These are phyloP conservation scores for Aspergillus caelatus DNA, from an alignment of 2,329 filamentous ascomycete genomes.

Conservation along the genomic window DNA sequence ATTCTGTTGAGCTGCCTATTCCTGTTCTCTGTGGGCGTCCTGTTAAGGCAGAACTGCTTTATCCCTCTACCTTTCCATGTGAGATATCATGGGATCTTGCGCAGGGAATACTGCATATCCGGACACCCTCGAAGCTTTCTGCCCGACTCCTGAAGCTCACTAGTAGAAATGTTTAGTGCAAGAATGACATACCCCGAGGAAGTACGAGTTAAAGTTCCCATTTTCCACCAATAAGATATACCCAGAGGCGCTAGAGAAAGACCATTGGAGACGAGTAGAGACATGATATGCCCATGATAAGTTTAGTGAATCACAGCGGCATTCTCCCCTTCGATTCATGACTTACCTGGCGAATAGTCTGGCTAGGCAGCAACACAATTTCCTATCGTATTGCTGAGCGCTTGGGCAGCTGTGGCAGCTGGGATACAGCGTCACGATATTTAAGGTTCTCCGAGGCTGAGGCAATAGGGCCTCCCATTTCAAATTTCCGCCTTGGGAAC, in stretches of 20 bases:
- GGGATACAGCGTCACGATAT: background rate
- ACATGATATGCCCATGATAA: background rate
- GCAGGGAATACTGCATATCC: conserved; percentile 6
- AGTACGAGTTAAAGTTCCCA: no score
- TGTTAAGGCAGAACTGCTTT: conserved; percentile 9
- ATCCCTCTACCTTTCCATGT: conserved; percentile 11
- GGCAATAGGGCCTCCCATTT: no score
- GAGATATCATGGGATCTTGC: conserved; percentile 3
- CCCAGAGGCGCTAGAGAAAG: no score
- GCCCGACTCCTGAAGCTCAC: conserved; percentile 17
- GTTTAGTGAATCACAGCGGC: background rate
- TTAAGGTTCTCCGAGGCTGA: background rate
- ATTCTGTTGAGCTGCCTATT: conserved; percentile 9
- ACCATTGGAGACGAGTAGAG: background rate
- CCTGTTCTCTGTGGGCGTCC: background rate
- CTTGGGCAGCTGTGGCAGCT: background rate
- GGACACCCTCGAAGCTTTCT: conserved; percentile 4
- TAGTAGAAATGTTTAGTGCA: background rate
- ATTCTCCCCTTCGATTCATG: no score
- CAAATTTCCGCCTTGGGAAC: no score
- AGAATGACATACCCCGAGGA: conserved; percentile 38
- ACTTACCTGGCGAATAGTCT: background rate
- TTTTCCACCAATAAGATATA: no score
- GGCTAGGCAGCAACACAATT: background rate
- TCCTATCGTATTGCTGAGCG: background rate